Evolutionary conservation across 2,329 filamentous ascomycete species (phyloP).

Genomic region (Talaromyces sp.): DNA sequence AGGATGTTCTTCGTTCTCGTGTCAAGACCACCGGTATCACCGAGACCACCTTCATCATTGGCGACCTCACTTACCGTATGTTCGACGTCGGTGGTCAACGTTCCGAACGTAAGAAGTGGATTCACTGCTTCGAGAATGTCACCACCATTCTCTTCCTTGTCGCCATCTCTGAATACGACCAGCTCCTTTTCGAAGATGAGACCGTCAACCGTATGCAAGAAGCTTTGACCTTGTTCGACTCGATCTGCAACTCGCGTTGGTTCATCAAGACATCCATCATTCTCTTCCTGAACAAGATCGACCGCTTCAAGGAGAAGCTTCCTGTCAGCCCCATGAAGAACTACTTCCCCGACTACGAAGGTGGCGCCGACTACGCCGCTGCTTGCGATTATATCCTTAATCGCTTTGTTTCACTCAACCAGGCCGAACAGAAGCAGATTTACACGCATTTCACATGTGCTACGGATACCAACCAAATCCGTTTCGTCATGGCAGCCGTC

Average conservation of each 20-base stretch:
- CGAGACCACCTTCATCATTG: constrained; percentile 93
- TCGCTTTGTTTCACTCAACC: constrained; percentile 96
- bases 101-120: constrained; percentile 98
- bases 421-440: constrained; percentile 99
- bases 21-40: constrained; percentile 98
- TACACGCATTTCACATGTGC: constrained; percentile 99
- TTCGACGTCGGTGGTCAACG: constrained; percentile 95
- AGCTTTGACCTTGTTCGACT: constrained; percentile 67
- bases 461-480: constrained; percentile 97
- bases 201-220: constrained; percentile 79
- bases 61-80: constrained; percentile 92
- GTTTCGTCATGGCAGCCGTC: constrained; percentile 99
- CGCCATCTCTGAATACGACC: constrained; percentile 95
- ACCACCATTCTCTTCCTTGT: constrained; percentile 95
- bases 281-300: constrained; percentile 72
- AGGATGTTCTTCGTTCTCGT: constrained; percentile 91
- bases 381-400: constrained; percentile 99
- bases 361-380: constrained; percentile 89
- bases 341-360: constrained; percentile 76
- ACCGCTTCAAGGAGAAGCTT: constrained; percentile 71
- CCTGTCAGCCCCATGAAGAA: constrained; percentile 72
- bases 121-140: constrained; percentile 97
- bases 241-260: constrained; percentile 69
- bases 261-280: constrained; percentile 71
- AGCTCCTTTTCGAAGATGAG: constrained; percentile 92